These are phyloP conservation scores for Cryptococcus sp. DNA, from an alignment of 1,284 basidiomycete genomes.

Conservation along the genomic window DNA sequence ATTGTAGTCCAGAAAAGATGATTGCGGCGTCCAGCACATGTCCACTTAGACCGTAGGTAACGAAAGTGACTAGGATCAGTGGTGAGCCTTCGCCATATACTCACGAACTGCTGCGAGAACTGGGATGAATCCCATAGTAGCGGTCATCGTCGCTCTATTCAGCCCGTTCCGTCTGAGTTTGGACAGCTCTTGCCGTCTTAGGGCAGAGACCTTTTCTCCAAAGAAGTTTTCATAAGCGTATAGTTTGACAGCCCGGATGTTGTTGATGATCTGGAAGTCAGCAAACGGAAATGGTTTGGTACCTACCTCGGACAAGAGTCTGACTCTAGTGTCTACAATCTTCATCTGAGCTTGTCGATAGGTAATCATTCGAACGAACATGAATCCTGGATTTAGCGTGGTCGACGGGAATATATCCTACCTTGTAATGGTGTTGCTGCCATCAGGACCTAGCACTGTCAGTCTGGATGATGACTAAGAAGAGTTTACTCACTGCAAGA, in stretches of 20 bases:
- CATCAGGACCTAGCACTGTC: not conserved
- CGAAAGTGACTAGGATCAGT: slow-evolving; percentile 56
- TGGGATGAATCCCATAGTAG: slow-evolving; percentile 56
- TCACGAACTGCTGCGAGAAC: slow-evolving; percentile 59
- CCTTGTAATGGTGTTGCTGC: not conserved
- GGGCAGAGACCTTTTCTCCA: slow-evolving; percentile 52
- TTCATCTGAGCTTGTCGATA: slow-evolving; percentile 63
- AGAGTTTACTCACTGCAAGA: slow-evolving; percentile 48
- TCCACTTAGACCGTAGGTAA: slow-evolving; percentile 64
- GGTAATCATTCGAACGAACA: slow-evolving; percentile 61
- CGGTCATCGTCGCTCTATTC: slow-evolving; percentile 24
- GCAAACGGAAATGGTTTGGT: too few relatives aligned
- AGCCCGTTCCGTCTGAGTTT: slow-evolving; percentile 36
- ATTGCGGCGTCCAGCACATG: slow-evolving; percentile 63
- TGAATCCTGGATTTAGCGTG: slow-evolving; percentile 50
- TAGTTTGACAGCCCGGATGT: slow-evolving; percentile 47
- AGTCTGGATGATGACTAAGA: not conserved
- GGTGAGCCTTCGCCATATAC: not conserved
- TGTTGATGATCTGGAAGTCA: slow-evolving; percentile 19
- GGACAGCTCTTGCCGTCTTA: slow-evolving; percentile 56
- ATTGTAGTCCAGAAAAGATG: slow-evolving; percentile 69
- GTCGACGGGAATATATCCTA: not conserved
- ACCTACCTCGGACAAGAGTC: slow-evolving; percentile 19
- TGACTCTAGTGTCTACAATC: slow-evolving; percentile 62
- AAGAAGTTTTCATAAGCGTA: slow-evolving; percentile 58